These are phyloP conservation scores for Neophaeococcomyces mojaviensis DNA, from an alignment of 2,329 filamentous ascomycete genomes.

Conservation along the genomic window DNA sequence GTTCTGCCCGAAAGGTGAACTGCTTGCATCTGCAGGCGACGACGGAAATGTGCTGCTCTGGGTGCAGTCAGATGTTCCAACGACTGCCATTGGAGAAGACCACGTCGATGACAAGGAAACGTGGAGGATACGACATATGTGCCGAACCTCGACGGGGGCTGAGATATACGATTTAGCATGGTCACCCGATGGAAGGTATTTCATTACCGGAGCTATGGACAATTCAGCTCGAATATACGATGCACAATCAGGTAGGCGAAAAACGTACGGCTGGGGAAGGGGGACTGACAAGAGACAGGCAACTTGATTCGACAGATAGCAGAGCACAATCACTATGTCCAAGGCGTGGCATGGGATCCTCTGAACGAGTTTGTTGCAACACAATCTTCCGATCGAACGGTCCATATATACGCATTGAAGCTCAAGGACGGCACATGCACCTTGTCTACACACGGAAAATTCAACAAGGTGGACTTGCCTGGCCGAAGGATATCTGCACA, in stretches of 20 bases:
- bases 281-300: slow-evolving; percentile 18
- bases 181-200: slow-evolving; percentile 94
- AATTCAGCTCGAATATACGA: slow-evolving; percentile 97
- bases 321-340: slow-evolving; percentile 96
- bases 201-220: slow-evolving; percentile 99
- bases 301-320: slow-evolving; percentile 78
- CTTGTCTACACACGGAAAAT: slow-evolving; percentile 66
- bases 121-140: slow-evolving; percentile 97
- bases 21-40: slow-evolving; percentile 89
- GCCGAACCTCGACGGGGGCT: slow-evolving; percentile 73
- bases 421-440: slow-evolving; percentile 95
- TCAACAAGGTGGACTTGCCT: slow-evolving; percentile 90
- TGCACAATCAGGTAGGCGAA: slow-evolving; percentile 66
- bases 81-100: slow-evolving; percentile 67
- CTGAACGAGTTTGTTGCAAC: slow-evolving; percentile 97
- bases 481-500: slow-evolving; percentile 80
- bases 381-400: slow-evolving; percentile 93
- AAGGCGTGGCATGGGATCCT: slow-evolving; percentile 97
- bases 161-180: slow-evolving; percentile 98
- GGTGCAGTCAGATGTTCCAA: slow-evolving; percentile 74
- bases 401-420: slow-evolving; percentile 93
- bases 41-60: slow-evolving; percentile 96
- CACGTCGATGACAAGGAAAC: slow-evolving; percentile 87
- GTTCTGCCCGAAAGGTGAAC: slow-evolving; percentile 89
- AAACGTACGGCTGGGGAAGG: neutral